Percentiles rank a stretch among this genome's conserved stretches.
phyloP scores from a whole-genome alignment of 1,139 yeast genomes.

The Lodderomyces elongisporus region DNA sequence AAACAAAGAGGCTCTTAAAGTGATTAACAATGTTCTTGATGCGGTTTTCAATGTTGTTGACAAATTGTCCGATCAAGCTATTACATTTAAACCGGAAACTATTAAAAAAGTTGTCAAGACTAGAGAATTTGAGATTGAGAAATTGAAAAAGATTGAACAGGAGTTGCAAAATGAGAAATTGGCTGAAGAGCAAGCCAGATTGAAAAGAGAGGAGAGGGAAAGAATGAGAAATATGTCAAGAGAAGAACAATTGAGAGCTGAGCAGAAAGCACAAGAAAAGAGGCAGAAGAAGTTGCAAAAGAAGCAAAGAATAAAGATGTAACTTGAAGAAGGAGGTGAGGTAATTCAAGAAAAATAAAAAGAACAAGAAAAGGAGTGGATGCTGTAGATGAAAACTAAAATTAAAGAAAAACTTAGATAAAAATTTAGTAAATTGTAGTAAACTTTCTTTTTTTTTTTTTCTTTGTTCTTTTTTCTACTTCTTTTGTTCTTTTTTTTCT shows the following conservation, averaged over 20 bases:
- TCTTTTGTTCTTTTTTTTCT: no score
- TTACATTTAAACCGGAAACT: conserved; percentile 60
- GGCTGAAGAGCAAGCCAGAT: conserved; percentile 64
- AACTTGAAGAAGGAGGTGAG: conserved; percentile 10
- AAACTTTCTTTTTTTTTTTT: no score
- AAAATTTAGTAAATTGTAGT: no score
- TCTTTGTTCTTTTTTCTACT: no score
- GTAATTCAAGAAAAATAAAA: background rate
- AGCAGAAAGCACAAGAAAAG: conserved; percentile 54
- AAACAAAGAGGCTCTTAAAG: conserved; percentile 40
- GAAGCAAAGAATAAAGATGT: conserved; percentile 40
- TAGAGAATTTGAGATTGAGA: conserved; percentile 65
- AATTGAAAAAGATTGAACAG: conserved; percentile 56
- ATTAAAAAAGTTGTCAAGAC: conserved; percentile 67
- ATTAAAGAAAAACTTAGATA: no score
- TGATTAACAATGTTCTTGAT: conserved; percentile 43
- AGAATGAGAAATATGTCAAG: conserved; percentile 54
- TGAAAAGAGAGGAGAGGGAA: conserved; percentile 58
- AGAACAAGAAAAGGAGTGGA: no score
- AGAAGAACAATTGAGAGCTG: conserved; percentile 71
- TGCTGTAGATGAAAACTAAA: no score
- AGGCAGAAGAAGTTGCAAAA: conserved; percentile 39
- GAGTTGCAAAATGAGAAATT: conserved; percentile 62
- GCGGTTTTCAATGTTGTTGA: conserved; percentile 55
- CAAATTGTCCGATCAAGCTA: conserved; percentile 39